These are phyloP conservation scores for Cetraspora pellucida DNA, from an alignment of 192 early-diverging fungal genomes.

Conservation along the genomic window DNA sequence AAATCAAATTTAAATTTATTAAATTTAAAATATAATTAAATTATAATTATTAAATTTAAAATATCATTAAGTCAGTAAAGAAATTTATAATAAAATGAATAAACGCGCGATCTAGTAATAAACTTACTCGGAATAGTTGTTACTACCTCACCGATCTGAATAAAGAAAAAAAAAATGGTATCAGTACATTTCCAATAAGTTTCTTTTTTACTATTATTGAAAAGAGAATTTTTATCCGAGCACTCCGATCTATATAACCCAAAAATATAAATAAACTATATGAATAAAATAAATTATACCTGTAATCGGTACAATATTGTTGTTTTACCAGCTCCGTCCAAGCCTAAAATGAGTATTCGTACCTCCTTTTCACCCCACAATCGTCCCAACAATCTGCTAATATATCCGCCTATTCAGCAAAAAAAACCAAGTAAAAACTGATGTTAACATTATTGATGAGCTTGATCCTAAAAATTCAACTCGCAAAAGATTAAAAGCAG, in stretches of 20 bases:
- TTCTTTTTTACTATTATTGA: too few species aligned
- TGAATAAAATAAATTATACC: constrained; percentile 59
- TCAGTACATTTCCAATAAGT: not conserved
- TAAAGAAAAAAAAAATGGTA: constrained; percentile 44
- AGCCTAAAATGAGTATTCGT: constrained; percentile 93
- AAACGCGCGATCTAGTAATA: not conserved
- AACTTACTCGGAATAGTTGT: constrained; percentile 93
- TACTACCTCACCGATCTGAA: constrained; percentile 94
- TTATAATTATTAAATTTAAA: not conserved
- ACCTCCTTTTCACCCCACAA: constrained; percentile 95
- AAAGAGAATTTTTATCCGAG: not conserved
- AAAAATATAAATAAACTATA: too few species aligned
- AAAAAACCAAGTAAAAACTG: not conserved
- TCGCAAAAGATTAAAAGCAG: too few species aligned
- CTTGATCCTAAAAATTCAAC: not conserved
- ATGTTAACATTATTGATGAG: not conserved
- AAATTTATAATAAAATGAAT: not conserved
- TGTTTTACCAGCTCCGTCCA: constrained; percentile 97
- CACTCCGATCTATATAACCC: too few species aligned
- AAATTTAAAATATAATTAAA: not conserved
- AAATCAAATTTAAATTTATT: not conserved
- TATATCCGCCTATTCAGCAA: constrained; percentile 62
- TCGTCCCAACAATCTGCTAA: constrained; percentile 72
- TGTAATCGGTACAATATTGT: constrained; percentile 95
- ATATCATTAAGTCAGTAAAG: not conserved